Conservation (phyloP, 1,284 basidiomycete genomes). For the Cutaneotrichosporon arboriforme region DNA sequence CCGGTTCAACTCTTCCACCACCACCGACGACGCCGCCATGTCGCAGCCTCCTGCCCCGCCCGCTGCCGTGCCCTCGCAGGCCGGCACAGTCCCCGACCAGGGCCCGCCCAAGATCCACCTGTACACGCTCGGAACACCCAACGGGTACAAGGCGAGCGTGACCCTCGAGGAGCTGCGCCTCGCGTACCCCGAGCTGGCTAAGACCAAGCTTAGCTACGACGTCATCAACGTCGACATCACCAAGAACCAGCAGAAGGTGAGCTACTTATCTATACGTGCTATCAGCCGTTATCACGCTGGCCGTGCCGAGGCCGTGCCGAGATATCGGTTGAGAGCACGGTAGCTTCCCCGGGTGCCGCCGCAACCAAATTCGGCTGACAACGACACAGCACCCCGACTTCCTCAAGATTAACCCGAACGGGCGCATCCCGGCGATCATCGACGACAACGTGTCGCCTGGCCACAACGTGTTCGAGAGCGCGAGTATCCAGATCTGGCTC, state of each 20-base stretch:
- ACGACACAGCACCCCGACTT: slow-evolving; percentile 56
- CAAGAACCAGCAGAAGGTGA: slow-evolving; percentile 51
- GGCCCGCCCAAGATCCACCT: slow-evolving; percentile 52
- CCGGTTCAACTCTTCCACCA: background rate
- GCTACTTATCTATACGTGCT: too few species aligned
- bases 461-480: slow-evolving; percentile 63
- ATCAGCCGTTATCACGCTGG: too few species aligned
- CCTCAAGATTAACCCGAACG: slow-evolving; percentile 61
- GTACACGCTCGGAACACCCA: slow-evolving; percentile 63
- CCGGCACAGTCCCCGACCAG: slow-evolving; percentile 15
- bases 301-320: too few species aligned
- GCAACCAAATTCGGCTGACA: too few species aligned
- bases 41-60: slow-evolving; percentile 3
- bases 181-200: slow-evolving; percentile 50
- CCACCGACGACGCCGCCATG: slow-evolving; percentile 5
- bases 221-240: slow-evolving; percentile 41
- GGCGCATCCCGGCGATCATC: slow-evolving; percentile 56
- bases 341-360: too few species aligned
- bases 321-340: too few species aligned
- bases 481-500: slow-evolving; percentile 63
- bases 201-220: slow-evolving; percentile 56
- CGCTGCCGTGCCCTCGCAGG: slow-evolving; percentile 8
- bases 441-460: slow-evolving; percentile 48
- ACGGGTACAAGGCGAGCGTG: slow-evolving; percentile 57
- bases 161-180: slow-evolving; percentile 65